Evolutionary conservation across 768 basidiomycete species (phyloP), one percentile per base, ranked within the genome.

Genomic region (Termitomyces sp.): DNA sequence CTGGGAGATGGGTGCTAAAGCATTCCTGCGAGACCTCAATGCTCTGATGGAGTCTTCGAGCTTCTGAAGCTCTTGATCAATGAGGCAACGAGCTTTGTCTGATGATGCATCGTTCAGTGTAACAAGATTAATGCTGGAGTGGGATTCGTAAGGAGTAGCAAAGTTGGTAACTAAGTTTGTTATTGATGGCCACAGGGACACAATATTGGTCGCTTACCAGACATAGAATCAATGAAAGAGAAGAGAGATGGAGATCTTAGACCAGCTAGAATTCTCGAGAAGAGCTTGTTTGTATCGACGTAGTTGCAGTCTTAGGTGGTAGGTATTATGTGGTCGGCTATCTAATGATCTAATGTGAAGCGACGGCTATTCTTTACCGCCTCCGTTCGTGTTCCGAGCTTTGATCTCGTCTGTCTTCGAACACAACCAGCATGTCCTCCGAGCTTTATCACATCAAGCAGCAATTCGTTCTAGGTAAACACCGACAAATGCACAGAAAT

Each of bases 381-480:
- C 11, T n/a, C 6, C 23, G 14, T 23, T 10, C n/a, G 31, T 56
- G 56, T 62, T 59, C 56, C 48, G 60, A 55, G 50, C 30, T 30
- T 30, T 23, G 2, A 7, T 30, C 7, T 30, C 40, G 33, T 30
- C 30, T 45, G 23, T 17, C 48, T 38, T 59, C 31, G 46, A 38
- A 53, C 53, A 65, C 55, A 33, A 51, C 54, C 33, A 52, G 28
- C 31, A 52, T 56, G 51, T 86, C 84, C 4, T 77, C 83, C 7
- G 76, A 85, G 54, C 71, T 89, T 4, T 89, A 87, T 69, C 79
- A 83, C 61, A 71, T 85, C 70, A 86, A 83, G 68, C 85, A 91
- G 58, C 88, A 88, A 62, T 93, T 92, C 66, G 78, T 82, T 37
- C 81, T 92, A 23, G 86, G 87, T 86, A 68, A 53, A 63, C 31